Evolutionary conservation across 345 rosid genomes (phyloP).

Genomic region (Eucalyptus sp.): DNA sequence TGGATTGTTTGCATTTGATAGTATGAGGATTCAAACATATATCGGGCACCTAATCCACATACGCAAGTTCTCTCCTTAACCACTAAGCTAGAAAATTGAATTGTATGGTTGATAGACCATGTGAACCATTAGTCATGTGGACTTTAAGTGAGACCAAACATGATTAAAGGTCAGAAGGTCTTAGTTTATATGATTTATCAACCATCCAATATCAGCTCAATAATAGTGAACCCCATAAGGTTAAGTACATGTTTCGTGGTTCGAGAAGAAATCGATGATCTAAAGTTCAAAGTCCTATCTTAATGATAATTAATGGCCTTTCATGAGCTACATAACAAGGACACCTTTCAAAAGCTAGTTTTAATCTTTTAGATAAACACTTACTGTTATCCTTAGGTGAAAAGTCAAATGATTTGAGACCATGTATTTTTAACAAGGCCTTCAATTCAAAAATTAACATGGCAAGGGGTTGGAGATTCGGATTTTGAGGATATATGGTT

Average conservation of each 20-base stretch:
- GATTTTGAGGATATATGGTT: no score
- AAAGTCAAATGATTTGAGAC: no score
- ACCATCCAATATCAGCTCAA: not conserved
- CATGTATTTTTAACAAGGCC: no score
- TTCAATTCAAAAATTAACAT: no score
- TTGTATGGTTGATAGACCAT: no score
- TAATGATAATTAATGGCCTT: no score
- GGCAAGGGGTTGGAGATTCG: no score
- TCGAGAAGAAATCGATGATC: not conserved
- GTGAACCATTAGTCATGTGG: not conserved
- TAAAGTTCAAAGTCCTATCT: not conserved
- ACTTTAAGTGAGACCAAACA: not conserved
- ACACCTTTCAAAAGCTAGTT: no score
- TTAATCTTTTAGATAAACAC: no score
- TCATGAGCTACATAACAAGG: no score
- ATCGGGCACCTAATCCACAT: not conserved
- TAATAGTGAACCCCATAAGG: not conserved
- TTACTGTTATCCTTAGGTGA: no score
- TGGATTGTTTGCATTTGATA: not conserved
- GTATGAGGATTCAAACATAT: not conserved
- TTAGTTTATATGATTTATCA: not conserved
- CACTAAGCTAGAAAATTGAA: not conserved
- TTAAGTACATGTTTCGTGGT: not conserved
- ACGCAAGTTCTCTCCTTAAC: not conserved
- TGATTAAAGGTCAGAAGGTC: not conserved